These are phyloP conservation scores for Colletotrichum caudatum DNA, from an alignment of 2,329 filamentous ascomycete species.

Conservation along the genomic window DNA sequence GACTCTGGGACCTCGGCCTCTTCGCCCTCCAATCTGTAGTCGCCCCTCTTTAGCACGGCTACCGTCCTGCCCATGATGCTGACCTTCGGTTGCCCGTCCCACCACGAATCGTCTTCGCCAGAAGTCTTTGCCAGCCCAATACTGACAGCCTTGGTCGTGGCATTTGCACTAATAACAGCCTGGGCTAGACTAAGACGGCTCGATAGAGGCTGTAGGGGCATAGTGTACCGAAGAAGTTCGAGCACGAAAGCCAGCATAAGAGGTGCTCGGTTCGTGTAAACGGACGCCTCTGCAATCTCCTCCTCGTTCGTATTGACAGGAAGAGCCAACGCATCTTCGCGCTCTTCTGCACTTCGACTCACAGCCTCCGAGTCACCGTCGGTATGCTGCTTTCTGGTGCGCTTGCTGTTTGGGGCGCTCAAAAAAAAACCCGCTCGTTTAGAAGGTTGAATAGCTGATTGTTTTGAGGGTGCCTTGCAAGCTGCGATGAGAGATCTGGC, in stretches of 20 bases:
- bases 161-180: slow-evolving; percentile 85
- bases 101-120: slow-evolving; percentile 78
- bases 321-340: slow-evolving; percentile 72
- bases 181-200: slow-evolving; percentile 86
- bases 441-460: too few species aligned
- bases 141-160: slow-evolving; percentile 79
- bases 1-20: slow-evolving; percentile 23
- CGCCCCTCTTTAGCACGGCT: slow-evolving; percentile 80
- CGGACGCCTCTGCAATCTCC: slow-evolving; percentile 65
- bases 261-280: slow-evolving; percentile 85
- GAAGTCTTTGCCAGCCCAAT: slow-evolving; percentile 75
- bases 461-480: slow-evolving; percentile 65
- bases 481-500: slow-evolving; percentile 65
- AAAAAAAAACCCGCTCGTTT: slow-evolving; percentile 15
- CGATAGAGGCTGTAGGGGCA: slow-evolving; percentile 88
- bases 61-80: slow-evolving; percentile 80
- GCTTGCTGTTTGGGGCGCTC: slow-evolving; percentile 44
- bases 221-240: slow-evolving; percentile 79
- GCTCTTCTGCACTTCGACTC: slow-evolving; percentile 56
- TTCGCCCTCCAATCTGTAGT: slow-evolving; percentile 71
- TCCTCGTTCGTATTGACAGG: slow-evolving; percentile 70
- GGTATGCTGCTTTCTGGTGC: slow-evolving; percentile 2
- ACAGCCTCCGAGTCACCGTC: slow-evolving; percentile 41
- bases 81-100: slow-evolving; percentile 79
- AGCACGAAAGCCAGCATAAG: slow-evolving; percentile 85